Evolutionary conservation across 331 rosid species (phyloP), one percentile per base, ranked within the genome.

Genomic region (Malus hybrid): DNA sequence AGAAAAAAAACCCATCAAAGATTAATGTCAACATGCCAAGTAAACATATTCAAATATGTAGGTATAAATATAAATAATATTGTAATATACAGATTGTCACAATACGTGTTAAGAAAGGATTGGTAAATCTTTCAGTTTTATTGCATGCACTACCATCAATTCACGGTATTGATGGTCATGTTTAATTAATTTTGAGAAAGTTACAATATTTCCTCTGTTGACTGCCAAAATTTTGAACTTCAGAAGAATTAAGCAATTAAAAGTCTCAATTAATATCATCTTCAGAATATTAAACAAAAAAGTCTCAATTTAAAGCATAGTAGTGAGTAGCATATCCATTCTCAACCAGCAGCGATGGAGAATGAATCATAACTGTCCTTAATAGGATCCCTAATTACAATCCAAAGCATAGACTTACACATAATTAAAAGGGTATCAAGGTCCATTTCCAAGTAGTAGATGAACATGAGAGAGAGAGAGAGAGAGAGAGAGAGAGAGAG

Each of bases 311-410:
- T 75, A 90, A 79, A 62, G 29, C 79, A 52, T 65, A 81, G 76
- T 74, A 76, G 62, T 80, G 83, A 83, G 93, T 84, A 77, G 86
- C 85, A 79, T 54, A 73, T 82, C 80, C 88, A 88, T 81, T 84
- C 96, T 84, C 90, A 83, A 70, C 85, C 87, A 64, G 6, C 83
- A 31, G 50, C 74, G 82, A 76, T 75, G 77, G 82, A 86, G 87
- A 88, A 85, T 62, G 91, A 82, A 82, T 83, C 72, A 66, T 79
- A 60, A 65, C 39, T 42, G 80, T 55, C 85, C 89, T 81, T 73
- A 66, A 79, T 69, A 85, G 82, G 56, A 79, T 88, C 88, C 82
- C 87, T 85, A 82, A 80, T 86, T 86, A 85, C 96, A 90, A 88
- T 82, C 89, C 93, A 83, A 82, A 80, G 80, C 86, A 83, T 82